Evolutionary conservation across 805 yeast species (phyloP).

Genomic region (Zygosaccharomyces bailii): DNA sequence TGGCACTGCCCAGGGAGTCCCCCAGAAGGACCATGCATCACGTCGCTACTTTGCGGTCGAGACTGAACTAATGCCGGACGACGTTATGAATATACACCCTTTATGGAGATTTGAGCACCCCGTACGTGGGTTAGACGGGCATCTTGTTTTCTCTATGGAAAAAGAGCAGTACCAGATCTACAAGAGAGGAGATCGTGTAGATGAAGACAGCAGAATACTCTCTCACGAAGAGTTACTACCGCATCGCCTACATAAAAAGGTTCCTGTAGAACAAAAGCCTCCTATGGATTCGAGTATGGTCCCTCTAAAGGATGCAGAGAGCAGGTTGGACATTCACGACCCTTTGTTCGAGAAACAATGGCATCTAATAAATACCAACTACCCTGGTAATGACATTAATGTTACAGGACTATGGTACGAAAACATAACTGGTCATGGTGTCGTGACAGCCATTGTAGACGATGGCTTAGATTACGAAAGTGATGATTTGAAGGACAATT

Average conservation of each 20-base stretch:
- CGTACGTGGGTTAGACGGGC: constrained; percentile 56
- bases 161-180: constrained; percentile 4
- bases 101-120: constrained; percentile 60
- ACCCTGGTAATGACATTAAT: constrained; percentile 81
- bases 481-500: constrained; percentile 67
- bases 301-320: constrained; percentile 45
- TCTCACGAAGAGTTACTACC: constrained; percentile 57
- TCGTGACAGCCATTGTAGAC: constrained; percentile 85
- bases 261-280: constrained; percentile 46
- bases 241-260: constrained; percentile 50
- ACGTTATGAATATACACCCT: constrained; percentile 42
- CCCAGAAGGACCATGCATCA: constrained; percentile 47
- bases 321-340: constrained; percentile 63
- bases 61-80: constrained; percentile 36
- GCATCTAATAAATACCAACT: constrained; percentile 78
- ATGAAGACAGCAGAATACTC: constrained; percentile 21
- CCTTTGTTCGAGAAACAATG: constrained; percentile 85
- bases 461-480: constrained; percentile 88
- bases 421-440: constrained; percentile 75
- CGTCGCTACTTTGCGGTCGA: constrained; percentile 65
- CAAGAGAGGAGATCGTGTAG: constrained; percentile 1
- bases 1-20: constrained; percentile 26
- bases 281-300: constrained; percentile 52
- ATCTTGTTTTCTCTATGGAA: constrained; percentile 57
- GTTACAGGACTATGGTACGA: constrained; percentile 81